These are phyloP conservation scores for Cercospora beticola DNA, from an alignment of 2,329 filamentous ascomycete genomes.

Conservation along the genomic window DNA sequence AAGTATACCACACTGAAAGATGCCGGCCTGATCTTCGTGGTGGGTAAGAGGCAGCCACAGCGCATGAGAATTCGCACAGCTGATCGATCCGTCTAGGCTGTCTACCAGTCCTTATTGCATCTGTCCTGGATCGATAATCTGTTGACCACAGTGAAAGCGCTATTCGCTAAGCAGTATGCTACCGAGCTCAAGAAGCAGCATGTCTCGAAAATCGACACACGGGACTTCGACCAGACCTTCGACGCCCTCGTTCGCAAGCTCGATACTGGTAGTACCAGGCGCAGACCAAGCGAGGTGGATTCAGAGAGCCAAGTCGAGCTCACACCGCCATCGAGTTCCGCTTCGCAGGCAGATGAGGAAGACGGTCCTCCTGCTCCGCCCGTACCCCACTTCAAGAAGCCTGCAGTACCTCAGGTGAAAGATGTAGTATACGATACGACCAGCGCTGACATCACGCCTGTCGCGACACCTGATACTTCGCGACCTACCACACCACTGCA, in stretches of 20 bases:
- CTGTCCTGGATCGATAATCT: conserved; percentile 97
- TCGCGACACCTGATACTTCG: conserved; percentile 71
- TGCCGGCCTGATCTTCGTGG: conserved; percentile 90
- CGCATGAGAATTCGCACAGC: conserved; percentile 3
- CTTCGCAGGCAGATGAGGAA: conserved; percentile 50
- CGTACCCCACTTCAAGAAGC: conserved; percentile 49
- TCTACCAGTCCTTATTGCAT: conserved; percentile 93
- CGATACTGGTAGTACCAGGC: conserved; percentile 50
- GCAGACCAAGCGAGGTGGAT: conserved; percentile 31
- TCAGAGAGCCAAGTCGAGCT: conserved; percentile 47
- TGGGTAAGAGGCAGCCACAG: conserved; percentile 46
- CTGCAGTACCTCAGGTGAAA: conserved; percentile 32
- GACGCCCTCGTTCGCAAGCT: conserved; percentile 87
- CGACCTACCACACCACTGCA: conserved; percentile 71
- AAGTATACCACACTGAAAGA: conserved; percentile 95
- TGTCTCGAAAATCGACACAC: conserved; percentile 74
- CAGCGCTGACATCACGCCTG: conserved; percentile 68
- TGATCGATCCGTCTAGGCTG: conserved; percentile 62
- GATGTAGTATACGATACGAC: conserved; percentile 38
- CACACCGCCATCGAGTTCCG: conserved; percentile 52
- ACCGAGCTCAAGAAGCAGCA: conserved; percentile 80
- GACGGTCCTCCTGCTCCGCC: conserved; percentile 56
- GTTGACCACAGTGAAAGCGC: conserved; percentile 87
- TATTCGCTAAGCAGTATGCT: conserved; percentile 88
- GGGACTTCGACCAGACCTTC: conserved; percentile 86